phyloP scores from a whole-genome alignment of 164 flowering plant species.

The Cinnamomum micranthum region DNA sequence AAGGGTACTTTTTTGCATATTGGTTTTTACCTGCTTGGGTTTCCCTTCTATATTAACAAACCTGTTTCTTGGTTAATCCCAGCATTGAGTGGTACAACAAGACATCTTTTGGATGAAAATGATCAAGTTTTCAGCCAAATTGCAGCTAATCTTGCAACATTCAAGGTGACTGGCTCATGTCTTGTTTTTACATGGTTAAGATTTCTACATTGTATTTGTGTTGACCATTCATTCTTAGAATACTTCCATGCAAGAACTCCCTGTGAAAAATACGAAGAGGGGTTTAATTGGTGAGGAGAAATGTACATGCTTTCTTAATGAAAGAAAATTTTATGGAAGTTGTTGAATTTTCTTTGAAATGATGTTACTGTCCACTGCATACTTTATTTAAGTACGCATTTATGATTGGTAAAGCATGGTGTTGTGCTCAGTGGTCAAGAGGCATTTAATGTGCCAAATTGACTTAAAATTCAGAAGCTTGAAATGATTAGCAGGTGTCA shows the following conservation, averaged over 20 bases:
- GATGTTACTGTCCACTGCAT: neutral
- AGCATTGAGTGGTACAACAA: conserved; percentile 43
- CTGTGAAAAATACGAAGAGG: no score
- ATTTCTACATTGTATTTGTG: neutral
- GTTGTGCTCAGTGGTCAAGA: no score
- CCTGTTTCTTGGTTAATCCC: conserved; percentile 23
- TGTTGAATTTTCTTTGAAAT: neutral
- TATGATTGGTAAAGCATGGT: neutral
- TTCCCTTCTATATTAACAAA: conserved; percentile 9
- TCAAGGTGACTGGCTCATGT: conserved; percentile 38
- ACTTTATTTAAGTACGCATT: neutral
- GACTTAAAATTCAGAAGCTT: no score
- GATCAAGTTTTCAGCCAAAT: conserved; percentile 57
- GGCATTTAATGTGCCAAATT: no score
- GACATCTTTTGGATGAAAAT: conserved; percentile 76
- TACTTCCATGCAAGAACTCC: neutral
- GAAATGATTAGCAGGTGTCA: no score
- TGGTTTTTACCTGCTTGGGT: neutral
- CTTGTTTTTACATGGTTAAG: neutral
- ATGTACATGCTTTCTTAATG: neutral
- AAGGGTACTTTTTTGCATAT: no score
- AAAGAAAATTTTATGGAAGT: neutral
- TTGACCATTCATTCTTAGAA: neutral
- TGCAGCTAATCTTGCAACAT: conserved; percentile 41
- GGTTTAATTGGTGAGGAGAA: no score